phyloP scores from a whole-genome alignment of 805 yeast species.

The Nakazawaea wickerhamii region DNA sequence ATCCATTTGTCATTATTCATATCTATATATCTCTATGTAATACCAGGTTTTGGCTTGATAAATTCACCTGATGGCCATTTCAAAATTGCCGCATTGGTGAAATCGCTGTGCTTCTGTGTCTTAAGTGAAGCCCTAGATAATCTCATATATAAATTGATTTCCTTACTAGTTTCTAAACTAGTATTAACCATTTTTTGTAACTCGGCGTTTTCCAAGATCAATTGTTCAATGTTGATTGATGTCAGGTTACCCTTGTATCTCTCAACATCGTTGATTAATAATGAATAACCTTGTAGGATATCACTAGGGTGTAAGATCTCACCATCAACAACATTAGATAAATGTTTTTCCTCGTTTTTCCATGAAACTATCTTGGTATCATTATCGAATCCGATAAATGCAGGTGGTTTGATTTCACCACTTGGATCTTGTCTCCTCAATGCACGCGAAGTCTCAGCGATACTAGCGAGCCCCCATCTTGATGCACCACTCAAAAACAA shows the following conservation, averaged over 20 bases:
- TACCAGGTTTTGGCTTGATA: constrained; percentile 45
- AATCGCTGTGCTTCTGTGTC: constrained; percentile 45
- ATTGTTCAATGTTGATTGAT: constrained; percentile 34
- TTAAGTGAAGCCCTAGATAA: constrained; percentile 45
- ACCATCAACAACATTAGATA: constrained; percentile 20
- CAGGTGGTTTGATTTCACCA: constrained; percentile 48
- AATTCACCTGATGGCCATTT: constrained; percentile 58
- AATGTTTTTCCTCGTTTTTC: constrained; percentile 20
- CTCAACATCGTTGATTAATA: constrained; percentile 77
- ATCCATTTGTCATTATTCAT: no score
- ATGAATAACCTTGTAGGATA: constrained; percentile 47
- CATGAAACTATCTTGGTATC: constrained; percentile 32
- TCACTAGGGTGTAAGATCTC: constrained; percentile 22
- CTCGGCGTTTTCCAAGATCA: constrained; percentile 27
- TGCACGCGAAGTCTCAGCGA: constrained; percentile 69
- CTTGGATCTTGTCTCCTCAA: constrained; percentile 72
- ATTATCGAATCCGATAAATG: constrained; percentile 29
- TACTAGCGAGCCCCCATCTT: constrained; percentile 90
- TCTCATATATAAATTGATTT: constrained; percentile 45
- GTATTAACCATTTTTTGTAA: constrained; percentile 26
- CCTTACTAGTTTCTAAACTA: constrained; percentile 27
- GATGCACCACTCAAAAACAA: constrained; percentile 78
- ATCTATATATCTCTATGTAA: constrained; percentile 29
- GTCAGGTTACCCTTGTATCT: constrained; percentile 52
- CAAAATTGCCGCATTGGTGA: constrained; percentile 56